These are phyloP conservation scores for Takashimella tepidaria DNA, from an alignment of 1,284 basidiomycete species.

Conservation along the genomic window DNA sequence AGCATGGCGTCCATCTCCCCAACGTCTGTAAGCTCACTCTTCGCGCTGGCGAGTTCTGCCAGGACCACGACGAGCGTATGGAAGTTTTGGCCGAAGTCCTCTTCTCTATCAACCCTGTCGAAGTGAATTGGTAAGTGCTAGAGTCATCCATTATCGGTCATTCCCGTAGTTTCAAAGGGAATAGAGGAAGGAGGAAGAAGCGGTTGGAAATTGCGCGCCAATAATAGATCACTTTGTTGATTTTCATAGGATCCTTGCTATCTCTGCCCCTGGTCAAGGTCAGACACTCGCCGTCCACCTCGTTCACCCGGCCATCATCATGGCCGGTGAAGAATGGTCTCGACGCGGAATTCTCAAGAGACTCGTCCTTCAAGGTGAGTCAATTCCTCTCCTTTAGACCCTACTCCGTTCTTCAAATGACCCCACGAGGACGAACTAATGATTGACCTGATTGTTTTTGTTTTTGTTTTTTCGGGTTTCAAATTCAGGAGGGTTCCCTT, in stretches of 20 bases:
- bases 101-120: slow-evolving; percentile 26
- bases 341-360: slow-evolving; percentile 21
- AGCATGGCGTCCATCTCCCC: slow-evolving; percentile 22
- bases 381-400: not conserved
- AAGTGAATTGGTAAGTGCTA: slow-evolving; percentile 31
- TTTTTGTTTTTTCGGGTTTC: no score
- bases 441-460: not conserved
- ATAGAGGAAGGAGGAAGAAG: no score
- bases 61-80: slow-evolving; percentile 31
- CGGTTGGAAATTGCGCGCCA: no score
- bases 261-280: slow-evolving; percentile 24
- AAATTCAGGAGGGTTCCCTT: slow-evolving; percentile 35
- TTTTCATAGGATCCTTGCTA: slow-evolving; percentile 27
- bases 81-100: slow-evolving; percentile 31
- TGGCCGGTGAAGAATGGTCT: slow-evolving; percentile 33
- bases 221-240: no score
- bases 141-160: no score
- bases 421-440: no score
- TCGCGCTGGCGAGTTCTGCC: slow-evolving; percentile 32
- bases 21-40: slow-evolving; percentile 25
- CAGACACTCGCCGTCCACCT: slow-evolving; percentile 33
- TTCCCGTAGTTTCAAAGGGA: no score
- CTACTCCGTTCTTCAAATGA: no score
- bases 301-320: slow-evolving; percentile 39
- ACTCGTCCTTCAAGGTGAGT: slow-evolving; percentile 33